Conservation (phyloP, 352 stramenopile genomes). For the Pythium folliculosum region DNA sequence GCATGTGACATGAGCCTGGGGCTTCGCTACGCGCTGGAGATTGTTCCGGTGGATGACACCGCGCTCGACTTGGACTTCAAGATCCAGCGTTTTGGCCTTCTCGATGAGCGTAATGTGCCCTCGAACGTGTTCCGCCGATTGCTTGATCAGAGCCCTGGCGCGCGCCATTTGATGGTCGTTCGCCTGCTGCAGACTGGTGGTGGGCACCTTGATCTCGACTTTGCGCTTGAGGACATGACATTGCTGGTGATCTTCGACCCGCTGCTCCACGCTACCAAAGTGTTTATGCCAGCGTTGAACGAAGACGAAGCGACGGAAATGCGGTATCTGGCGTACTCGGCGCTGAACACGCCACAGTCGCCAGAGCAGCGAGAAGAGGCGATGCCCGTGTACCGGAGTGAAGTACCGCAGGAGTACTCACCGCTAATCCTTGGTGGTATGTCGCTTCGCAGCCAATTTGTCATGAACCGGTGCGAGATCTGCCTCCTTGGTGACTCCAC, state of each 20-base stretch:
- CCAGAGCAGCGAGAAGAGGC: slow-evolving; percentile 56
- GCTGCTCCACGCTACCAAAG: slow-evolving; percentile 51
- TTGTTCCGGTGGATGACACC: slow-evolving; percentile 34
- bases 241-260: slow-evolving; percentile 80
- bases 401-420: slow-evolving; percentile 69
- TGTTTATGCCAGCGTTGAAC: slow-evolving; percentile 59
- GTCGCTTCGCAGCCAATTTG: slow-evolving; percentile 51
- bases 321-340: slow-evolving; percentile 64
- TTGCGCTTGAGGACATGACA: slow-evolving; percentile 64
- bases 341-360: slow-evolving; percentile 42
- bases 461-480: slow-evolving; percentile 63
- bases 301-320: slow-evolving; percentile 78
- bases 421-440: slow-evolving; percentile 64
- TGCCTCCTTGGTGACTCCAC: slow-evolving; percentile 80
- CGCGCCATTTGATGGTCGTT: slow-evolving; percentile 54
- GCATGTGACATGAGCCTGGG: slow-evolving; percentile 47
- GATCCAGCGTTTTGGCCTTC: slow-evolving; percentile 62
- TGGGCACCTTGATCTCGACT: slow-evolving; percentile 53
- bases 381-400: slow-evolving; percentile 49
- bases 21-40: slow-evolving; percentile 52
- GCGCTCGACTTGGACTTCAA: slow-evolving; percentile 52
- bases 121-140: slow-evolving; percentile 79
- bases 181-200: slow-evolving; percentile 49
- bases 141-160: slow-evolving; percentile 73
- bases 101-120: slow-evolving; percentile 61